A percentile compares a stretch with the other conserved stretches of the same genome.
These are phyloP conservation scores for Carallia pectinifolia DNA, from an alignment of 345 rosid species.

Conservation along the genomic window DNA sequence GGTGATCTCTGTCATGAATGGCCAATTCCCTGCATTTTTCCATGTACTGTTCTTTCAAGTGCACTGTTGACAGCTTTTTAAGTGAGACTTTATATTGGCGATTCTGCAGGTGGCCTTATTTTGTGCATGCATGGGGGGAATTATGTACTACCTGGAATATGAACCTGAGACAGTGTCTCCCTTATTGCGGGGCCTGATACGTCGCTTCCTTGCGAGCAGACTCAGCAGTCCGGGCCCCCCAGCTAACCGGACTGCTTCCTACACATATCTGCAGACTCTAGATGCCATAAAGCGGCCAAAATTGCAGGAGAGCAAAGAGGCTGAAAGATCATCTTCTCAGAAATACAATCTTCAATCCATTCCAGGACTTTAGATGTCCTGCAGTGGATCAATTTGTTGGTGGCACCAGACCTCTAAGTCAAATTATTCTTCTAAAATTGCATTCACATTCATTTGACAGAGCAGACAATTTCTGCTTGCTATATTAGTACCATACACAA, in stretches of 20 bases:
- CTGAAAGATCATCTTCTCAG: slow-evolving; percentile 45
- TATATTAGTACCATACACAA: slow-evolving; percentile 1
- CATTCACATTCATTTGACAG: neutral
- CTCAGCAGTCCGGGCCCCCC: slow-evolving; percentile 76
- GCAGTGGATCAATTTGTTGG: slow-evolving; percentile 4
- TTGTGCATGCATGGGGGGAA: slow-evolving; percentile 98
- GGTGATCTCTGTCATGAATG: too few relatives aligned
- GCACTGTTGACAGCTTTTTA: neutral
- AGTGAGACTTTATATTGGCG: neutral
- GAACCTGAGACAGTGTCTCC: slow-evolving; percentile 99
- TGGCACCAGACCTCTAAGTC: slow-evolving; percentile 7
- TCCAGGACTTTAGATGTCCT: slow-evolving; percentile 62
- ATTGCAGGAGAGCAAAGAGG: slow-evolving; percentile 45
- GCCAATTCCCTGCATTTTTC: too few relatives aligned
- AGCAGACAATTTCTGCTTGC: slow-evolving; percentile 6
- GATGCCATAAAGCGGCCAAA: slow-evolving; percentile 62
- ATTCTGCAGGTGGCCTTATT: slow-evolving; percentile 79
- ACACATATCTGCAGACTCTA: slow-evolving; percentile 59
- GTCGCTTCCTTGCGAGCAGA: slow-evolving; percentile 93
- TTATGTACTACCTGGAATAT: slow-evolving; percentile 90
- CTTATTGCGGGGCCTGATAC: slow-evolving; percentile 81
- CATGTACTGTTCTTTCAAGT: too few relatives aligned
- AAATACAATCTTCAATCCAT: slow-evolving; percentile 91
- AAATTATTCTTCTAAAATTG: slow-evolving; percentile 12
- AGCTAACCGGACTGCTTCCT: slow-evolving; percentile 53